Evolutionary conservation across 2,329 filamentous ascomycete species (phyloP).

Genomic region (Xylaria sp.): DNA sequence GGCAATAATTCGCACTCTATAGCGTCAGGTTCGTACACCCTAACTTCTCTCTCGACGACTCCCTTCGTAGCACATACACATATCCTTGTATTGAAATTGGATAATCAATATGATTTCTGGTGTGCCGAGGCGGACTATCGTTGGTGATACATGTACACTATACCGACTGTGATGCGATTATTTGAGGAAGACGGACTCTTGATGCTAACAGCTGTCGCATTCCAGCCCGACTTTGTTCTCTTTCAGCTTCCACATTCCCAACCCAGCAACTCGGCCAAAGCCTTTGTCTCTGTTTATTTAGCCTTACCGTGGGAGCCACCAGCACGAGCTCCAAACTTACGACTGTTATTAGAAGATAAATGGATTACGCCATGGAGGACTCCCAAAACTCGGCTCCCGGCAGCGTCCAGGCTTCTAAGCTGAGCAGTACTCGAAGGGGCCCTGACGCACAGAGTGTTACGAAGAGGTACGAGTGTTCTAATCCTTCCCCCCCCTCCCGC

Average conservation of each 20-base stretch:
- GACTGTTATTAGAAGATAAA: conserved; percentile 43
- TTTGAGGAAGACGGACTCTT: conserved; percentile 29
- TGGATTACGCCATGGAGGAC: conserved; percentile 69
- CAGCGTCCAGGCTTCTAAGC: conserved; percentile 70
- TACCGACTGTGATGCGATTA: conserved; percentile 7
- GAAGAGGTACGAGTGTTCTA: conserved; percentile 69
- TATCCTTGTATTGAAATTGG: conserved; percentile 6
- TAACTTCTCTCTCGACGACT: not conserved
- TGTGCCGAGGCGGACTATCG: not conserved
- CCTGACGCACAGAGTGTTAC: conserved; percentile 79
- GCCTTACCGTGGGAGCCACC: not conserved
- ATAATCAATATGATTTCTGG: conserved; percentile 1
- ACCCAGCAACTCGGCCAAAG: conserved; percentile 26
- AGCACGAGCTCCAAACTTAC: not conserved
- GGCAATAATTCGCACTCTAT: conserved; percentile 18
- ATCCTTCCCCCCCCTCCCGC: not conserved
- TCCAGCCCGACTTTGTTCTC: conserved; percentile 42
- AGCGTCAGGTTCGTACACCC: conserved; percentile 33
- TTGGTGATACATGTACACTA: conserved; percentile 13
- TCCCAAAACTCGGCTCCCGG: conserved; percentile 76
- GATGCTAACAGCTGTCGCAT: conserved; percentile 43
- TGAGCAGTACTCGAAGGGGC: conserved; percentile 66
- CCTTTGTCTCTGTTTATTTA: conserved; percentile 32
- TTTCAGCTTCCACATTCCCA: conserved; percentile 36
- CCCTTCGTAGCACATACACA: conserved; percentile 7